These are phyloP conservation scores for Geotrichum cucujoidarum DNA, from an alignment of 1,139 yeast species.

Conservation along the genomic window DNA sequence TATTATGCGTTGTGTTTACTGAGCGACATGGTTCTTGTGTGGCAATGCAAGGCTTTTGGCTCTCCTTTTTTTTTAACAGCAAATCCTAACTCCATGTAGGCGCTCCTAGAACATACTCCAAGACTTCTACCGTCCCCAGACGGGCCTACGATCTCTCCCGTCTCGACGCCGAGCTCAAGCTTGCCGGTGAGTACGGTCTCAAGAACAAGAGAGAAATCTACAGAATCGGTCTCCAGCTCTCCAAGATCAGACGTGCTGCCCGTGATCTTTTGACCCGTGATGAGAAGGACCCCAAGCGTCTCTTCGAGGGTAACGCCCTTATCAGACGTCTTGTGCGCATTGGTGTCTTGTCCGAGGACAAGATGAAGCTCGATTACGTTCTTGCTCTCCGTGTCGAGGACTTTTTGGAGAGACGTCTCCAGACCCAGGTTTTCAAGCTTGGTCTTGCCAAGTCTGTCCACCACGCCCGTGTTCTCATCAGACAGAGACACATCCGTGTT, in stretches of 20 bases:
- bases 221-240: conserved; percentile 97
- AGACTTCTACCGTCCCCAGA: conserved; percentile 99
- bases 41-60: too few species aligned
- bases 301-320: conserved; percentile 99
- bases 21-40: too few species aligned
- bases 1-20: too few species aligned
- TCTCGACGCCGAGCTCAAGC: conserved; percentile 97
- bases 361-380: conserved; percentile 99
- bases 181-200: conserved; percentile 99
- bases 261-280: conserved; percentile 99
- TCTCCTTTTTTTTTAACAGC: too few species aligned
- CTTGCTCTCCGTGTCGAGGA: conserved; percentile 97
- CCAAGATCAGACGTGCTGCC: conserved; percentile 99
- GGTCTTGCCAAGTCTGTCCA: conserved; percentile 99
- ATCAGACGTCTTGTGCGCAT: conserved; percentile 93
- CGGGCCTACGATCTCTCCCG: conserved; percentile 99
- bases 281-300: conserved; percentile 99
- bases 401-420: conserved; percentile 99
- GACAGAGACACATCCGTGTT: conserved; percentile 99
- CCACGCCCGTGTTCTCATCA: conserved; percentile 98
- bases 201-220: conserved; percentile 99
- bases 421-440: conserved; percentile 99
- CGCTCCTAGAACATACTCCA: conserved; percentile 93
- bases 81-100: conserved; percentile 21
- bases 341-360: conserved; percentile 98